Evolutionary conservation across 345 rosid genomes (phyloP).

Genomic region (Citrus cavaleriei): DNA sequence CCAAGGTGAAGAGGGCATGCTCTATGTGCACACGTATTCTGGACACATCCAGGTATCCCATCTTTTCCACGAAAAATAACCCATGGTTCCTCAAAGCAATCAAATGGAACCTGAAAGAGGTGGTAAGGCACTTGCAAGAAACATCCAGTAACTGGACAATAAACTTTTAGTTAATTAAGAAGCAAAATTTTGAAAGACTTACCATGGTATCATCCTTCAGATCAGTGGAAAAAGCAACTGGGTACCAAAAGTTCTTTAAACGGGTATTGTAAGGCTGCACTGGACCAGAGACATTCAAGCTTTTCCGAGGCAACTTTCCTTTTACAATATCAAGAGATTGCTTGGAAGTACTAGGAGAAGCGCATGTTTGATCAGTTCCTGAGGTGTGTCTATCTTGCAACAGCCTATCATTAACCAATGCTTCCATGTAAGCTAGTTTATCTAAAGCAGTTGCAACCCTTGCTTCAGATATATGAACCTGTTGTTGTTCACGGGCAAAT

Average conservation of each 20-base stretch:
- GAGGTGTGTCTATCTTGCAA: slow-evolving; percentile 53
- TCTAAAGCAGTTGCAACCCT: slow-evolving; percentile 88
- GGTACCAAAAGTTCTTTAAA: slow-evolving; percentile 94
- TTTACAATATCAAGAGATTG: slow-evolving; percentile 37
- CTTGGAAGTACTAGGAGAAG: slow-evolving; percentile 47
- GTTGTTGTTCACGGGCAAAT: slow-evolving; percentile 23
- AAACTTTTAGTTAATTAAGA: not conserved
- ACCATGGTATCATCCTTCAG: slow-evolving; percentile 92
- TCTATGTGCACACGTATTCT: slow-evolving; percentile 93
- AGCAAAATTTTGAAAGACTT: slow-evolving; percentile 15
- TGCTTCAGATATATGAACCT: slow-evolving; percentile 98
- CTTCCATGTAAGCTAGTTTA: slow-evolving; percentile 94
- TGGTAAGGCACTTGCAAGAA: not conserved
- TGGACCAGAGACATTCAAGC: slow-evolving; percentile 90
- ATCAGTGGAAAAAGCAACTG: slow-evolving; percentile 77
- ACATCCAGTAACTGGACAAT: not conserved
- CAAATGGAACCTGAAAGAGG: slow-evolving; percentile 72
- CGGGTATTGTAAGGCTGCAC: slow-evolving; percentile 68
- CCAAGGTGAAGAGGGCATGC: slow-evolving; percentile 99
- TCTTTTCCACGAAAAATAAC: slow-evolving; percentile 92
- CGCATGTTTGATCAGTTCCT: slow-evolving; percentile 36
- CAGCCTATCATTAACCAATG: slow-evolving; percentile 75
- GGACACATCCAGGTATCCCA: slow-evolving; percentile 91
- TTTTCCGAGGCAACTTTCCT: slow-evolving; percentile 49
- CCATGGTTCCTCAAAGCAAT: slow-evolving; percentile 97